Base-by-base conservation (phyloP, 2,329 filamentous ascomycete genomes). In the Stagonosporopsis chrysanthemi region DNA sequence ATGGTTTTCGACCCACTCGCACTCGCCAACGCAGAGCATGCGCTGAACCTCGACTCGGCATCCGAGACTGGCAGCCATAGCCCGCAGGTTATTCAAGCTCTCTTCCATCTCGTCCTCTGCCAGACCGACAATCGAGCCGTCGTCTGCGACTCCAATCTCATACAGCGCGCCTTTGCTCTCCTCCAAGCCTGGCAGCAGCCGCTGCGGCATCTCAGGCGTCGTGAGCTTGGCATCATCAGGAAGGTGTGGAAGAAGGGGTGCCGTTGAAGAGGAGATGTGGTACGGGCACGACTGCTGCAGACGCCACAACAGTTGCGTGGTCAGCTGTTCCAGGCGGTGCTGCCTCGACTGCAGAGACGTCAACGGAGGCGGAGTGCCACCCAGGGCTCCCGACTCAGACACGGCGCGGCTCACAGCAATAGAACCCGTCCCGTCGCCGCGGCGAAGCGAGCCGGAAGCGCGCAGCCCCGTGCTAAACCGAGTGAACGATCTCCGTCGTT, bases 71-170 rank as follows among this genome's bases (percentile, higher is more conserved):
- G 91, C 90, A 35, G 95, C 94, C 94, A 99, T 99, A 47, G 90
- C 87, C 59, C 88, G 86, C 35, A 99, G 79, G 55, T 93, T 97
- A 39, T 84, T 85, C 59, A 98, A 82, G 73, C 92, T 97, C 77
- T 98, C 94, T 60, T 94, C 86, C 83, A 99, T 86, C 76, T 99
- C 95, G 71, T 97, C 92, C 63, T 90, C 87, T 2, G 91, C 90
- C 43, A 99, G 81, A 0, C 95, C 95, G 39, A 97, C 86, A 56
- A 99, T 87, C 0, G 90, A 92, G 7, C 95, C 95, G 78, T 98
- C 92, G 74, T 99, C 95, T 26, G 93, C 90, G 9, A 99, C 92
- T 0, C 95, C 95, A 74, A 99, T 96, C 75, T 99, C 94, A 68
- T 99, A 99, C 46, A 98, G 78, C 1, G 95, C 95, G 5, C 95